Base-by-base conservation (phyloP, 495 filamentous ascomycete genomes). In the Podospora didyma region DNA sequence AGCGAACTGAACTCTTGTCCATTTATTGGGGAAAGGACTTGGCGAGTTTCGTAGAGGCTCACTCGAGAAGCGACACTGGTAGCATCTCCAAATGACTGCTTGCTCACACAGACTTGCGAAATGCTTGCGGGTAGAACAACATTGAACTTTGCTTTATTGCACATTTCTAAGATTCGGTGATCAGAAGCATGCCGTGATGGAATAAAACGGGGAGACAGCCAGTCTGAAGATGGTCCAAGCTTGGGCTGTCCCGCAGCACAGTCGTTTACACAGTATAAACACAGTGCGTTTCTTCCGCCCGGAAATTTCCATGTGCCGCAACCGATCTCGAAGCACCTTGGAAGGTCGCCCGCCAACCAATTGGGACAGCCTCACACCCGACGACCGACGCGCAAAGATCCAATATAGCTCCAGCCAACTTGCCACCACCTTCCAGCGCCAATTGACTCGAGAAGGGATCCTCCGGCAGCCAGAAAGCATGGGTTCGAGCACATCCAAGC, bases 401-500 rank as follows among this genome's bases (percentile, higher is more conserved):
- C 14, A 42, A 17, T 14, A 42, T n/a, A n/a, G n/a, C n/a, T n/a
- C n/a, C 39, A 42, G 46, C 54, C 46, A 28, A 49, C 5, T 41
- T 28, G 35, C 48, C 56, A 65, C 49, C 26, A 4, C 39, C 39
- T 42, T 16, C n/a, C 39, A 42, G 39, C 39, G 39, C 39, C 39
- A 42, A 42, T 42, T 42, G 12, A 42, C 9, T 42, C 9, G 39
- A 14, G 14, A 42, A 37, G 34, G 39, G 39, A 5, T 9, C 39
- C 39, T 42, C 14, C 39, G 39, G 4, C 39, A 31, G 9, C 26
- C 26, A 31, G 26, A 3, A 31, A 31, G 26, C 62, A 80, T 80
- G 77, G 77, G 77, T 61, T 73, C 76, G 54, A 74, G 66, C 69
- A 67, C 74, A 58, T 81, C 78, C 56, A 79, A 79, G 69, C 75